Evolutionary conservation across 805 yeast genomes (phyloP).

Genomic region (Priceomyces haplophilus): DNA sequence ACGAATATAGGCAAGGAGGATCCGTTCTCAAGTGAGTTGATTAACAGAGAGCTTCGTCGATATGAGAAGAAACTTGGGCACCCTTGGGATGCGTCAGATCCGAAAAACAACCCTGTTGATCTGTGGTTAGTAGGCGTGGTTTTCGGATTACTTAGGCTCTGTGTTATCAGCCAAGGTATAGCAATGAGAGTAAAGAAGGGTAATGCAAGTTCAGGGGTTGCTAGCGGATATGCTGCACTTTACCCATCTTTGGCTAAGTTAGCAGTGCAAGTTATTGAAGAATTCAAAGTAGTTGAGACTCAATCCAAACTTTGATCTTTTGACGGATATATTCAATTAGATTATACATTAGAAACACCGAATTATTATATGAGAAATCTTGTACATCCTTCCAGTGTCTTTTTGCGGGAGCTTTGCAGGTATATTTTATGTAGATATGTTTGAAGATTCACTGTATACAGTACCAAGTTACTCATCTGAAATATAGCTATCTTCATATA

Average conservation of each 20-base stretch:
- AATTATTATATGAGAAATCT: background rate
- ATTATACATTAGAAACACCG: too few relatives aligned
- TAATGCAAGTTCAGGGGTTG: conserved; percentile 52
- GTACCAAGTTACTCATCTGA: too few relatives aligned
- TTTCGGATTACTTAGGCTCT: conserved; percentile 52
- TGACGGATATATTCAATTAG: too few relatives aligned
- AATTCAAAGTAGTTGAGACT: conserved; percentile 3
- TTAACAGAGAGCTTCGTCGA: conserved; percentile 23
- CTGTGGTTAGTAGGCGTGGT: conserved; percentile 53
- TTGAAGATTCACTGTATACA: too few relatives aligned
- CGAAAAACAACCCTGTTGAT: conserved; percentile 42
- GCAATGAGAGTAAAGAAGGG: conserved; percentile 53
- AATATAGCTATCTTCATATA: too few relatives aligned
- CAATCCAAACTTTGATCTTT: background rate
- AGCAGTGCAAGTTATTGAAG: conserved; percentile 21
- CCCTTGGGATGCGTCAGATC: conserved; percentile 30
- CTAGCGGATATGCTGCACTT: conserved; percentile 36
- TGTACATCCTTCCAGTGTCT: too few relatives aligned
- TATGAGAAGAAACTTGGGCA: conserved; percentile 22
- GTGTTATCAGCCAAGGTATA: conserved; percentile 61
- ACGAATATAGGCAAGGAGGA: conserved; percentile 33
- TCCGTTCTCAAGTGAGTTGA: conserved; percentile 19
- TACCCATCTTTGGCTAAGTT: conserved; percentile 31
- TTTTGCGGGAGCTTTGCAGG: too few relatives aligned
- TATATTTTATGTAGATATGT: too few relatives aligned